Conservation (phyloP, 768 basidiomycete species). For the Baorangia bicolor region DNA sequence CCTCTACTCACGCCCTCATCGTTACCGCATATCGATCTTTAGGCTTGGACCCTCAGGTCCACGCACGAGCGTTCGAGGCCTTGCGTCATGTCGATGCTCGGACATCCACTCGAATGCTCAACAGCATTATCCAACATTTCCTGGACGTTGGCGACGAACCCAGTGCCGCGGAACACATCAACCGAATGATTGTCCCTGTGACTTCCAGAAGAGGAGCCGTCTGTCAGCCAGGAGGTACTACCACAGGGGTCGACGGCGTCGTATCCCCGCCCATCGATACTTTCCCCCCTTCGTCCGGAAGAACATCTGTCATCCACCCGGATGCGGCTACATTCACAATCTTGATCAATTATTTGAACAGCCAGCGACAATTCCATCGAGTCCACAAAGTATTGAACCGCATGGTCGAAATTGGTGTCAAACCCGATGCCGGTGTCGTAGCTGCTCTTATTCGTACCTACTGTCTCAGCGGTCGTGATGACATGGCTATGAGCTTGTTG, state of each 20-base stretch:
- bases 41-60: constrained; percentile 56
- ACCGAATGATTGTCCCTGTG: constrained; percentile 49
- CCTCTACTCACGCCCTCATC: constrained; percentile 60
- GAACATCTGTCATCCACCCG: constrained; percentile 34
- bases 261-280: constrained; percentile 1
- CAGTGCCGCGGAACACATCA: constrained; percentile 47
- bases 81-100: constrained; percentile 41
- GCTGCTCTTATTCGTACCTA: constrained; percentile 60
- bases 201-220: constrained; percentile 25
- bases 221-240: constrained; percentile 19
- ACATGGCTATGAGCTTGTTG: constrained; percentile 52
- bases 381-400: constrained; percentile 47
- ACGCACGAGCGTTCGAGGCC: constrained; percentile 47
- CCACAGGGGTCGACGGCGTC: constrained; percentile 34
- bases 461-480: constrained; percentile 44
- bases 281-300: not conserved
- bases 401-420: constrained; percentile 44
- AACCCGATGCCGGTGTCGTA: constrained; percentile 45
- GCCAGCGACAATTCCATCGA: constrained; percentile 41
- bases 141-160: constrained; percentile 54
- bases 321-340: constrained; percentile 62
- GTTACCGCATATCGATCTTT: constrained; percentile 57
- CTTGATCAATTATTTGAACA: constrained; percentile 56
- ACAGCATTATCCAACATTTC: constrained; percentile 63
- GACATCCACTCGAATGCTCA: constrained; percentile 56